Conservation (phyloP, 352 stramenopile species). For the Thraustotheca clavata region DNA sequence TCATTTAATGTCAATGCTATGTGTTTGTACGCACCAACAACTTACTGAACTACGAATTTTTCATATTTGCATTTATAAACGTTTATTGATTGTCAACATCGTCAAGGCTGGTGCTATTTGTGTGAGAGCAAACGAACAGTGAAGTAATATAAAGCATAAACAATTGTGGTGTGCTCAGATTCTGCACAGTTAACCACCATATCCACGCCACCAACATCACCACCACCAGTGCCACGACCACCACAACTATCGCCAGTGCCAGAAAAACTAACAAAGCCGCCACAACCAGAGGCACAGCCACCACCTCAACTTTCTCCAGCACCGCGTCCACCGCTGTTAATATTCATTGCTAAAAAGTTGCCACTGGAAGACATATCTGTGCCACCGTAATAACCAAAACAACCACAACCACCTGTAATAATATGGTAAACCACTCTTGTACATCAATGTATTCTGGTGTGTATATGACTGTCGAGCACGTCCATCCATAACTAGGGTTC, state of each 20-base stretch:
- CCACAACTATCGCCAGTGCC: background rate
- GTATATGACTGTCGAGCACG: conserved; percentile 13
- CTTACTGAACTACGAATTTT: too few relatives aligned
- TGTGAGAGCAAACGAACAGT: too few relatives aligned
- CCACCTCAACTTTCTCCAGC: background rate
- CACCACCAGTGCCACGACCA: background rate
- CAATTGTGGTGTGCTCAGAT: too few relatives aligned
- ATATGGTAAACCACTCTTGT: background rate
- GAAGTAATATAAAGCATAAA: too few relatives aligned
- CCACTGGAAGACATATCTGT: background rate
- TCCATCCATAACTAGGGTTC: conserved; percentile 19
- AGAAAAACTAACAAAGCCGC: background rate
- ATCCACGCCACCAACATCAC: background rate
- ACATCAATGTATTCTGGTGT: conserved; percentile 12
- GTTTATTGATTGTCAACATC: too few relatives aligned
- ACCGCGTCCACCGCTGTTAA: background rate
- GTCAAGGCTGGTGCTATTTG: too few relatives aligned
- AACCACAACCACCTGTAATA: conserved; percentile 6
- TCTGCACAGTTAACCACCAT: too few relatives aligned
- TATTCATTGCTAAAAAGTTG: background rate
- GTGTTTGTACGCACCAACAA: too few relatives aligned
- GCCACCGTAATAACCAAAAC: background rate
- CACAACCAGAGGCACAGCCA: conserved; percentile 3
- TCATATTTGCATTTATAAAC: too few relatives aligned
- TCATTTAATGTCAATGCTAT: too few relatives aligned